Conservation (phyloP, 129 eudicot genomes). For the Mikania micrantha region DNA sequence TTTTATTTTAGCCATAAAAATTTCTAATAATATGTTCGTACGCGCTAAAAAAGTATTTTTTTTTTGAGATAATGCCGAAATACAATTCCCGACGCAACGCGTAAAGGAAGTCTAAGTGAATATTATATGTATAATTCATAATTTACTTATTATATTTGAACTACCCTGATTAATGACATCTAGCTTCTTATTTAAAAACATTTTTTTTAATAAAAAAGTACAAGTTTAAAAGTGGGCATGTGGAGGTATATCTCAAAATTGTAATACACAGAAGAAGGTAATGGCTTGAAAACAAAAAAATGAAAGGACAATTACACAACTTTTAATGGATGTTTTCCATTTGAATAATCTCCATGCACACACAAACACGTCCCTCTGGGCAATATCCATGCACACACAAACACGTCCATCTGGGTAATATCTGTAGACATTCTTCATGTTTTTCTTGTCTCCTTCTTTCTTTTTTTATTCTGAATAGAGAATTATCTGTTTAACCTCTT, state of each 20-base stretch:
- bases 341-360: conserved; percentile 33
- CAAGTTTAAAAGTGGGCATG: conserved; percentile 17
- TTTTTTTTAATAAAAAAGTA: neutral
- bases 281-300: conserved; percentile 32
- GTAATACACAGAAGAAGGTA: conserved; percentile 26
- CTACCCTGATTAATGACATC: neutral
- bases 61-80: too few relatives aligned
- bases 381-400: conserved; percentile 37
- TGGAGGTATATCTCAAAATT: conserved; percentile 34
- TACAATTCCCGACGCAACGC: too few relatives aligned
- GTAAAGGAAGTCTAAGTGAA: too few relatives aligned
- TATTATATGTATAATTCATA: neutral
- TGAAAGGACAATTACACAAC: conserved; percentile 30
- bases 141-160: neutral
- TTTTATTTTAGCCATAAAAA: too few relatives aligned
- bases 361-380: conserved; percentile 35
- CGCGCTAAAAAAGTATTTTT: too few relatives aligned
- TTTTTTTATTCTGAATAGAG: neutral
- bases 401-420: conserved; percentile 34
- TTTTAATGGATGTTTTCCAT: conserved; percentile 24
- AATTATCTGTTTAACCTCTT: conserved; percentile 1
- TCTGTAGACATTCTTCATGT: conserved; percentile 30
- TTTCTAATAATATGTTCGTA: too few relatives aligned
- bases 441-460: conserved; percentile 12
- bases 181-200: neutral